These are phyloP conservation scores for Rhodotorula glutinis DNA, from an alignment of 1,284 basidiomycete species.

Conservation along the genomic window DNA sequence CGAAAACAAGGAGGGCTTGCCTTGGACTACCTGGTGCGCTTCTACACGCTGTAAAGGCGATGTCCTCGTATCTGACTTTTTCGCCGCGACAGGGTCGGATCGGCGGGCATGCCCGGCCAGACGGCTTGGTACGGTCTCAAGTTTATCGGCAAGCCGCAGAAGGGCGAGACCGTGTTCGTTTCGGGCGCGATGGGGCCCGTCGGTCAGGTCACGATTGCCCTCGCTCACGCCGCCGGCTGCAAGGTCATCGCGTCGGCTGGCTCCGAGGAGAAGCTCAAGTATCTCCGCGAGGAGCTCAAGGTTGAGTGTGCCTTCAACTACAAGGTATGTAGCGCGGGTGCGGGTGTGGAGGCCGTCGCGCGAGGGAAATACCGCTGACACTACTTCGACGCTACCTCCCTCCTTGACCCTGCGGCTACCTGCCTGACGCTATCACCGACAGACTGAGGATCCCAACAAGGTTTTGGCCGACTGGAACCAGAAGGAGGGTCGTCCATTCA, in stretches of 20 bases:
- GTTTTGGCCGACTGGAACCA: slow-evolving; percentile 21
- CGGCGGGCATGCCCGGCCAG: slow-evolving; percentile 33
- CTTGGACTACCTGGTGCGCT: slow-evolving; percentile 48
- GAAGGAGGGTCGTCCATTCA: slow-evolving; percentile 14
- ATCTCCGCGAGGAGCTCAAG: slow-evolving; percentile 69
- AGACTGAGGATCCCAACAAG: slow-evolving; percentile 43
- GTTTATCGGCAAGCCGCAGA: slow-evolving; percentile 61
- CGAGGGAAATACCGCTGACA: no score
- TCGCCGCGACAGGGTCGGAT: slow-evolving; percentile 42
- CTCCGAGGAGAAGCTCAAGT: slow-evolving; percentile 60
- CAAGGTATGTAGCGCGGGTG: slow-evolving; percentile 51
- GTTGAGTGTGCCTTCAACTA: slow-evolving; percentile 65
- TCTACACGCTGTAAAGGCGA: no score
- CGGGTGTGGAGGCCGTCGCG: no score
- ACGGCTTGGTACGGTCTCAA: slow-evolving; percentile 26
- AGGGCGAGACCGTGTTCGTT: slow-evolving; percentile 71
- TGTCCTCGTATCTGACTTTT: no score
- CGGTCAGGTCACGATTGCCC: slow-evolving; percentile 40
- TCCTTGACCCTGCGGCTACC: neutral
- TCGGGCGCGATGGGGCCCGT: slow-evolving; percentile 35
- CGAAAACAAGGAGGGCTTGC: slow-evolving; percentile 37
- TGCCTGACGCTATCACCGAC: neutral
- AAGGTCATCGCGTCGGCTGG: slow-evolving; percentile 82
- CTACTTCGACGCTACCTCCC: neutral
- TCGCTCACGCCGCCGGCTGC: slow-evolving; percentile 44